Base-by-base conservation (phyloP, 1,284 basidiomycete genomes). In the Naganishia cerealis region DNA sequence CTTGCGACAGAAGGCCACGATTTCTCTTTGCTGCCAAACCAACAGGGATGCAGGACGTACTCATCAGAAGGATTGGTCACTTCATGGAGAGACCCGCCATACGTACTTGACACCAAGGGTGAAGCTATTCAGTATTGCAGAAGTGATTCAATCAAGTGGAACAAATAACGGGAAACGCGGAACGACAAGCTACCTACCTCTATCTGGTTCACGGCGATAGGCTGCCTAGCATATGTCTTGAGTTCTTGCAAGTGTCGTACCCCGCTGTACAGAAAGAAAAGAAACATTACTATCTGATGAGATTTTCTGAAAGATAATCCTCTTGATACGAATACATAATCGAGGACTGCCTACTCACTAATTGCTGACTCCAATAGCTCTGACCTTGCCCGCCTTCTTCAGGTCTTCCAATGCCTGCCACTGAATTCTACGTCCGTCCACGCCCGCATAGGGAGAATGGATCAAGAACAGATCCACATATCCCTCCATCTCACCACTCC, bases 201-300 rank as follows among this genome's bases (percentile, higher is more conserved):
- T 66, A 94, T 88, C 76, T 94, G 92, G 78, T 94, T 92, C 57
- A 94, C 87, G 1, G 87, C 82, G 1, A 92, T 91, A 75, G 85
- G 83, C 57, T 84, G 79, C 10, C 15, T 26, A 13, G 56, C 40
- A 57, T 57, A 57, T 18, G 87, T 87, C 59, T 82, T 83, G 36
- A 94, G 87, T 75, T 91, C 88, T 76, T 91, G 85, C 3, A 95
- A 82, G 75, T 94, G 92, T 57, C 87, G 85, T 53, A 91, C 79
- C 10, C 86, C 86, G 74, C 90, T 91, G 68, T 33, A 67, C 63
- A 46, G 8, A 55, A n/a, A 48, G 6, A 38, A 2, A 15, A 53
- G 61, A 57, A 55, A n/a, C 21, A 29, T 50, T 55, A 26, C 40
- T 24, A 38, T 33, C 16, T 50, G 21, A 50, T 50, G 21, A 18